Conservation (phyloP, 1,284 basidiomycete genomes). For the Stereum hirsutum region DNA sequence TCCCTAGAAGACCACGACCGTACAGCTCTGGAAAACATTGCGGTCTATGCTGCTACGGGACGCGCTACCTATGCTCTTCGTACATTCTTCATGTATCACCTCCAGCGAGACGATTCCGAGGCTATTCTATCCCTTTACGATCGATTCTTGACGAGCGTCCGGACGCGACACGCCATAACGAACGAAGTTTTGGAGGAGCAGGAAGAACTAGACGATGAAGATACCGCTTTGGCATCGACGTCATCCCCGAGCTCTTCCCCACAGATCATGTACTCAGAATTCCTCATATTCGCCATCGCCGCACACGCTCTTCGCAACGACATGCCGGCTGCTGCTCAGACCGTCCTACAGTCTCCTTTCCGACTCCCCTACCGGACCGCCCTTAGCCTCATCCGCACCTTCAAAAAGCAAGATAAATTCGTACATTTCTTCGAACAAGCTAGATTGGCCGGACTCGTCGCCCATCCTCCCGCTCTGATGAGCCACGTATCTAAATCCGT, state of each 20-base stretch:
- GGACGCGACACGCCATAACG: background rate
- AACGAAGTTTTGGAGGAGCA: background rate
- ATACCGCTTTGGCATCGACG: background rate
- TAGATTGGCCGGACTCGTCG: slow-evolving; percentile 42
- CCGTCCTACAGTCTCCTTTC: slow-evolving; percentile 27
- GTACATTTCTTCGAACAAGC: slow-evolving; percentile 31
- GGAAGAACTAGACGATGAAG: background rate
- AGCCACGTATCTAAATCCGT: slow-evolving; percentile 39
- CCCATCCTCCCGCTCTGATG: slow-evolving; percentile 37
- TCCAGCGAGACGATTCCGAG: slow-evolving; percentile 31
- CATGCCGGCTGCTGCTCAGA: slow-evolving; percentile 42
- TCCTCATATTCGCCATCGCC: slow-evolving; percentile 43
- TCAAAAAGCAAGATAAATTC: slow-evolving; percentile 27
- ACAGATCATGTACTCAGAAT: slow-evolving; percentile 11
- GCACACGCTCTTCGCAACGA: slow-evolving; percentile 48
- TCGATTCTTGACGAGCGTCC: slow-evolving; percentile 21
- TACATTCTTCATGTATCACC: slow-evolving; percentile 36
- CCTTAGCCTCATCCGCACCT: slow-evolving; percentile 26
- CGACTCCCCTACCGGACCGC: slow-evolving; percentile 26
- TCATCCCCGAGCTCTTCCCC: background rate
- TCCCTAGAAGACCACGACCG: slow-evolving; percentile 19
- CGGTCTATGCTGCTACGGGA: slow-evolving; percentile 5
- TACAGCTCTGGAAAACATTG: background rate
- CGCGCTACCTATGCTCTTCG: slow-evolving; percentile 32
- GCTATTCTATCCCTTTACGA: slow-evolving; percentile 38